phyloP scores from a whole-genome alignment of 768 basidiomycete genomes.

The Boletus pseudopeckii region DNA sequence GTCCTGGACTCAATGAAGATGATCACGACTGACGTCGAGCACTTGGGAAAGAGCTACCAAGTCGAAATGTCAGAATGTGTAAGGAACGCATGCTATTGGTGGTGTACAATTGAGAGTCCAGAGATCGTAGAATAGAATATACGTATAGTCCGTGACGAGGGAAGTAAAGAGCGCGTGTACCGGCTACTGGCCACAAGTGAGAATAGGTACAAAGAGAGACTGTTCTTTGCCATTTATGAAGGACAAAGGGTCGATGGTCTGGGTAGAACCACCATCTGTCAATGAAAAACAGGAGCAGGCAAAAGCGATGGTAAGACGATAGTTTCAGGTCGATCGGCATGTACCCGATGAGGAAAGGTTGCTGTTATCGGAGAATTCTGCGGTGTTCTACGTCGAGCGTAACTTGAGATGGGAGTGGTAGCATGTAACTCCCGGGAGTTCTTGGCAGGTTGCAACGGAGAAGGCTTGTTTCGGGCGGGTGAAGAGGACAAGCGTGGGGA shows the following conservation, averaged over 20 bases:
- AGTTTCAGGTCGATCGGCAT: conserved; percentile 30
- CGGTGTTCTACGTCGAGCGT: conserved; percentile 76
- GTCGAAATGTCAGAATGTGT: not conserved
- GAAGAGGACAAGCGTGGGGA: conserved; percentile 41
- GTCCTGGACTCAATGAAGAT: conserved; percentile 76
- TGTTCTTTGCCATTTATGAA: not conserved
- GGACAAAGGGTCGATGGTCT: not conserved
- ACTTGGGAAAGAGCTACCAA: not conserved
- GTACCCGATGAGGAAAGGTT: conserved; percentile 45
- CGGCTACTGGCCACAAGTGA: not conserved
- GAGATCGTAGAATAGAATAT: conserved; percentile 14
- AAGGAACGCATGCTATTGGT: conserved; percentile 24
- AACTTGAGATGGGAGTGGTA: conserved; percentile 75
- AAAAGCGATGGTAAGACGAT: conserved; percentile 60
- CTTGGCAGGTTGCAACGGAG: conserved; percentile 44
- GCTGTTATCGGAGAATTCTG: conserved; percentile 68
- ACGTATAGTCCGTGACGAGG: conserved; percentile 18
- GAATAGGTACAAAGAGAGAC: not conserved
- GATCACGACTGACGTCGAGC: conserved; percentile 63
- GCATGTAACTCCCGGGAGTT: conserved; percentile 55
- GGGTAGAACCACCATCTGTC: conserved; percentile 2
- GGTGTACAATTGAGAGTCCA: conserved; percentile 32
- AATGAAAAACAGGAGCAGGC: conserved; percentile 25
- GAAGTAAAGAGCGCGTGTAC: conserved; percentile 16
- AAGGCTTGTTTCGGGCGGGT: conserved; percentile 41